Evolutionary conservation across 306 rosid species (phyloP).

Genomic region (Castanea sativa): DNA sequence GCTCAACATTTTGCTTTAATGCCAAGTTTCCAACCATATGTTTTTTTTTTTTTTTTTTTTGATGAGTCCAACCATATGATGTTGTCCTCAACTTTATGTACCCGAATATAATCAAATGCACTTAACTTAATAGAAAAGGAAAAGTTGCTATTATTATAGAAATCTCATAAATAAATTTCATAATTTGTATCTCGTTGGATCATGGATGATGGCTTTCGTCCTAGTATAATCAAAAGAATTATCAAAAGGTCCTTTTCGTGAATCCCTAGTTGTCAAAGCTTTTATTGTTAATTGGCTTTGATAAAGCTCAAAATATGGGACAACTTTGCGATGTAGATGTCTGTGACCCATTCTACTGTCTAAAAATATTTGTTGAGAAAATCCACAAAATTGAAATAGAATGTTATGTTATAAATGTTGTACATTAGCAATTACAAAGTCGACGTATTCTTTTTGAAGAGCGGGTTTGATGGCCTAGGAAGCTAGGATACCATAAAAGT

Average conservation of each 20-base stretch:
- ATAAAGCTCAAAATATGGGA: not conserved
- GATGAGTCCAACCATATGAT: conserved; percentile 1
- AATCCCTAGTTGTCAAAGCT: not conserved
- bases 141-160: not conserved
- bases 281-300: not conserved
- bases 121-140: not conserved
- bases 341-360: not conserved
- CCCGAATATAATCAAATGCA: not conserved
- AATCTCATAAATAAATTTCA: not conserved
- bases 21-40: conserved; percentile 27
- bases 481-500: no score
- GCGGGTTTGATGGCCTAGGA: no score
- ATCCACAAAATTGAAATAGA: no score
- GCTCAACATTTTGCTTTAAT: conserved; percentile 16
- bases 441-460: no score
- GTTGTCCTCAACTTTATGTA: conserved; percentile 2
- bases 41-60: no score
- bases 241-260: not conserved
- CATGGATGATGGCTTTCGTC: not conserved
- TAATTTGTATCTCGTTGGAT: not conserved
- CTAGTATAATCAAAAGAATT: not conserved
- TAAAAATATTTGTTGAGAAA: not conserved
- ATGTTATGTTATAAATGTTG: no score
- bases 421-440: no score
- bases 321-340: not conserved